phyloP scores from a whole-genome alignment of 768 basidiomycete species.

The Boletus reticuloceps region DNA sequence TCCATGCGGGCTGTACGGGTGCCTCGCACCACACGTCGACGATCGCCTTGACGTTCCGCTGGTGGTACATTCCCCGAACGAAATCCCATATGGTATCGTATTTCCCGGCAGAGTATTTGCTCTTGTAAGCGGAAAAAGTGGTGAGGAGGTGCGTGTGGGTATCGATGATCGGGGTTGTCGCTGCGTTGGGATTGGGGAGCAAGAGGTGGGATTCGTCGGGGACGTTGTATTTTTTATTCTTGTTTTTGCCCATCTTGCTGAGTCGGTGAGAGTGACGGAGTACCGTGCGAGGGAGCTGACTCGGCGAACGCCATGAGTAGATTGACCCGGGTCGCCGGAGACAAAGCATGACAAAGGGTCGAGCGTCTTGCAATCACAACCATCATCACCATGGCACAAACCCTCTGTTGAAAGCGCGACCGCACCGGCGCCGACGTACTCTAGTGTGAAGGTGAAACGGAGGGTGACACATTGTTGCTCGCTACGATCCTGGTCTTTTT shows the following conservation, averaged over 20 bases:
- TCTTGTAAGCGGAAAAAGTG: conserved; percentile 62
- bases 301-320: no score
- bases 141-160: conserved; percentile 85
- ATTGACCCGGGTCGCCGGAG: no score
- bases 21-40: conserved; percentile 92
- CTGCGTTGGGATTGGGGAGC: conserved; percentile 22
- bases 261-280: background rate
- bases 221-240: conserved; percentile 28
- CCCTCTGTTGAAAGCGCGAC: no score
- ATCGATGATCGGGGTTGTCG: conserved; percentile 56
- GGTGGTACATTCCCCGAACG: conserved; percentile 57
- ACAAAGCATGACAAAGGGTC: no score
- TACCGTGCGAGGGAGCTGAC: no score
- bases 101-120: conserved; percentile 57
- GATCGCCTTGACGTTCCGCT: conserved; percentile 57
- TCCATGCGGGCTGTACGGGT: conserved; percentile 60
- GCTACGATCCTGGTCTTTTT: no score
- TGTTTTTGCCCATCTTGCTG: conserved; percentile 38
- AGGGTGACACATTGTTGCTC: no score
- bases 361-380: no score
- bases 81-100: conserved; percentile 65
- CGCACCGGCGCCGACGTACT: no score
- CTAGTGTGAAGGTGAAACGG: no score
- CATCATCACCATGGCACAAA: no score
- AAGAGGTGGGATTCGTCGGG: conserved; percentile 35